Evolutionary conservation across 768 basidiomycete genomes (phyloP).

Genomic region (Clitopilus passeckerianus): DNA sequence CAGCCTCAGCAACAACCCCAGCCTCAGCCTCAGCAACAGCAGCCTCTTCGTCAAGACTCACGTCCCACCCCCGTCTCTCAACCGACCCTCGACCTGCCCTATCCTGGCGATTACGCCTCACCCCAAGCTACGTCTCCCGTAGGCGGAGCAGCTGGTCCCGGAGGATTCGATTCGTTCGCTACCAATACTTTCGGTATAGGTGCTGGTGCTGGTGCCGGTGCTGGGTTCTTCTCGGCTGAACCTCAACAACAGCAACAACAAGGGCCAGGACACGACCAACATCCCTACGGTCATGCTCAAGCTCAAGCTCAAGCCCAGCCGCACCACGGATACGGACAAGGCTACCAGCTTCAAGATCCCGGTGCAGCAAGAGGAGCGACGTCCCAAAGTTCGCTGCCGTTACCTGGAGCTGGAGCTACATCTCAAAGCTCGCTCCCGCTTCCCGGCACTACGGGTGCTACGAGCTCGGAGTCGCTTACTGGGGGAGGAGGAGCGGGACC

Average conservation of each 20-base stretch:
- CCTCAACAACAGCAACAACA: constrained; percentile 5
- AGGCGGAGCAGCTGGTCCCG: neutral
- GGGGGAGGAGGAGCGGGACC: neutral
- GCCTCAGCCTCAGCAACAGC: neutral
- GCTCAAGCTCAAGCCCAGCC: constrained; percentile 7
- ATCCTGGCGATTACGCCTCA: constrained; percentile 13
- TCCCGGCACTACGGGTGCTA: neutral
- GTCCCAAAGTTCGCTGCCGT: constrained; percentile 2
- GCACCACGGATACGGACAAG: constrained; percentile 6
- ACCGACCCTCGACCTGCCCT: constrained; percentile 6
- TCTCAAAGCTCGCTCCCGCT: constrained; percentile 1
- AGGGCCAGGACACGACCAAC: neutral
- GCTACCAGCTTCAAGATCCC: constrained; percentile 6
- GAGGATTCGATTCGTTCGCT: constrained; percentile 1
- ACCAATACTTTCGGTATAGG: neutral
- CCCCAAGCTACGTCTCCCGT: neutral
- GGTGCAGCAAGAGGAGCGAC: constrained; percentile 1
- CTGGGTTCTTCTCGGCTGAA: neutral
- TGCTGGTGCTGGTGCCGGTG: neutral
- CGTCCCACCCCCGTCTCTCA: neutral
- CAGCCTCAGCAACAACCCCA: constrained; percentile 3
- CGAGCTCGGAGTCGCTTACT: constrained; percentile 5
- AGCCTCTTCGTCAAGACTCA: constrained; percentile 1
- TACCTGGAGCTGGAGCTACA: neutral
- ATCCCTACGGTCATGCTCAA: constrained; percentile 4